Evolutionary conservation across 495 filamentous ascomycete genomes (phyloP).

Genomic region (Platismatia glauca): DNA sequence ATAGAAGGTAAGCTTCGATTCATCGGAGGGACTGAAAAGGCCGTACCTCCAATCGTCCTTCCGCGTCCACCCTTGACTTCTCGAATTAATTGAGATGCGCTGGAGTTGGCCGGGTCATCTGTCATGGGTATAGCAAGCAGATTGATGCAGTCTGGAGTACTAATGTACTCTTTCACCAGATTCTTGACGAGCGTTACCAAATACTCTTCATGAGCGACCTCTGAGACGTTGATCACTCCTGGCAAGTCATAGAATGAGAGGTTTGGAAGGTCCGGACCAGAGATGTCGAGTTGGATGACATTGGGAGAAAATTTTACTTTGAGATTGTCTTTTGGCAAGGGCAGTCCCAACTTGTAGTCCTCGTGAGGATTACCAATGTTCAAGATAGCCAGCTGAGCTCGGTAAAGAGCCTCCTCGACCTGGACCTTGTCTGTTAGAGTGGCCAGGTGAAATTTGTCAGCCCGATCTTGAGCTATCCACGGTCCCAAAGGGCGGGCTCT

Average conservation of each 20-base stretch:
- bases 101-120: slow-evolving; percentile 60
- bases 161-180: slow-evolving; percentile 57
- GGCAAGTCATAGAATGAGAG: slow-evolving; percentile 76
- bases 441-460: slow-evolving; percentile 35
- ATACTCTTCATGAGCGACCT: slow-evolving; percentile 52
- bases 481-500: slow-evolving; percentile 35
- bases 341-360: slow-evolving; percentile 42
- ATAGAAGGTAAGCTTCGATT: neutral
- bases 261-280: slow-evolving; percentile 55
- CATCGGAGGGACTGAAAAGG: neutral
- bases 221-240: slow-evolving; percentile 61
- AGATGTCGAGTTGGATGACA: slow-evolving; percentile 63
- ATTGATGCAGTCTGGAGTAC: slow-evolving; percentile 55
- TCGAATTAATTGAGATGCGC: slow-evolving; percentile 53
- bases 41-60: slow-evolving; percentile 50
- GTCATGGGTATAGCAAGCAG: slow-evolving; percentile 70
- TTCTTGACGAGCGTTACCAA: slow-evolving; percentile 59
- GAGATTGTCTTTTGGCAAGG: slow-evolving; percentile 20
- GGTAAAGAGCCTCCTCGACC: slow-evolving; percentile 50
- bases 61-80: slow-evolving; percentile 43
- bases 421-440: slow-evolving; percentile 35
- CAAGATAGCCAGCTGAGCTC: slow-evolving; percentile 64
- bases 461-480: slow-evolving; percentile 33
- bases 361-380: slow-evolving; percentile 44
- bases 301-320: slow-evolving; percentile 70